phyloP scores from a whole-genome alignment of 2,329 filamentous ascomycete species.

The Cladosporium sp. region DNA sequence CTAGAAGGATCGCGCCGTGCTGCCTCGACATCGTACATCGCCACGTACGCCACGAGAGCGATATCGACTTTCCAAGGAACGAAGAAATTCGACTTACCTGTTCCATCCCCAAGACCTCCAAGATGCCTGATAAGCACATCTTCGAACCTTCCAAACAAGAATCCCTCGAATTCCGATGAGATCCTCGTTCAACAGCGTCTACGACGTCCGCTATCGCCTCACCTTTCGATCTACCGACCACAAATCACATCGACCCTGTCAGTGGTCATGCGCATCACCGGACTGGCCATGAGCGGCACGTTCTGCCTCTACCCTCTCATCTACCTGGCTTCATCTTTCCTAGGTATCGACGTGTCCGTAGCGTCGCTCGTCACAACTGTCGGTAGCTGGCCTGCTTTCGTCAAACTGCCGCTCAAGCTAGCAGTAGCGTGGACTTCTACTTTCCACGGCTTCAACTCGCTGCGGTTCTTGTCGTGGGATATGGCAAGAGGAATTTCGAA shows the following conservation, averaged over 20 bases:
- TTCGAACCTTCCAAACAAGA: not conserved
- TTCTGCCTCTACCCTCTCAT: slow-evolving; percentile 16
- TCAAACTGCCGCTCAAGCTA: slow-evolving; percentile 10
- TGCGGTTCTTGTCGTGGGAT: slow-evolving; percentile 3
- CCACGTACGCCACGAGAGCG: not conserved
- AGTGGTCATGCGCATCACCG: slow-evolving; percentile 13
- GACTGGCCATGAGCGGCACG: slow-evolving; percentile 6
- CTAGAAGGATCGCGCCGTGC: not conserved
- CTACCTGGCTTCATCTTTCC: not conserved
- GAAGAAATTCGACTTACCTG: not conserved
- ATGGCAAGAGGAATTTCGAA: not conserved
- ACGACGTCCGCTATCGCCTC: slow-evolving; percentile 2
- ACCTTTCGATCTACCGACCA: slow-evolving; percentile 18
- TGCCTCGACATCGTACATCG: not conserved
- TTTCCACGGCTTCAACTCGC: slow-evolving; percentile 10
- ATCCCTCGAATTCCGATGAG: not conserved
- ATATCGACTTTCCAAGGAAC: not conserved
- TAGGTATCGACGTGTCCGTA: slow-evolving; percentile 8
- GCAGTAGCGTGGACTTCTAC: slow-evolving; percentile 1
- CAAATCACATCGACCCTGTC: slow-evolving; percentile 19
- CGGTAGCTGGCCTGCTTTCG: not conserved
- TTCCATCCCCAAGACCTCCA: not conserved
- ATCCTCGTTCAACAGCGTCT: slow-evolving; percentile 15
- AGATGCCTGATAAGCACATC: not conserved
- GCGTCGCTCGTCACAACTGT: not conserved